These are phyloP conservation scores for Fusarium vanettenii DNA, from an alignment of 2,329 filamentous ascomycete species.

Conservation along the genomic window DNA sequence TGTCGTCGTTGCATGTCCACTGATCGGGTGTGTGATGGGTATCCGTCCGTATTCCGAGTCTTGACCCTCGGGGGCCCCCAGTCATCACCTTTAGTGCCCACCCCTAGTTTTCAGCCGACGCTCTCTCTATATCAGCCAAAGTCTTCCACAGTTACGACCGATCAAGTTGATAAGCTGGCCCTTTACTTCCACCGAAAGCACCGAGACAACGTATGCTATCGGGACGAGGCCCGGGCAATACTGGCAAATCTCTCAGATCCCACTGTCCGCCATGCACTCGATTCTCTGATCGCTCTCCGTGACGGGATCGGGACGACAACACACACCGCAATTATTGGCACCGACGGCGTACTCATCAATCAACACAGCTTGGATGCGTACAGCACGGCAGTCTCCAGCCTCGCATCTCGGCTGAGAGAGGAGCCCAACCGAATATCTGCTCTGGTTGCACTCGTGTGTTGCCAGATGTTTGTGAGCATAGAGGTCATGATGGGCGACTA, in stretches of 20 bases:
- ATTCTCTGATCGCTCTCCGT: background rate
- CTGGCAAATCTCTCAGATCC: constrained; percentile 9
- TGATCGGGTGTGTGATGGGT: background rate
- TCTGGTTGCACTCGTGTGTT: constrained; percentile 9
- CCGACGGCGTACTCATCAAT: background rate
- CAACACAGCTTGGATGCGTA: constrained; percentile 1
- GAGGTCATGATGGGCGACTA: constrained; percentile 6
- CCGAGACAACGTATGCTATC: background rate
- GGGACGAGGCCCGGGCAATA: background rate
- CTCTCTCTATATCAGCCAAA: constrained; percentile 1
- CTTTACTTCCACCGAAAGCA: constrained; percentile 5
- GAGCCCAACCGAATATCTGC: background rate
- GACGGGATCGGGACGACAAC: background rate
- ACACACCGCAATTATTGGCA: too few species aligned
- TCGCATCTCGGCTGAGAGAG: background rate
- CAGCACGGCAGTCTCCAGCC: background rate
- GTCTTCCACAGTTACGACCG: background rate
- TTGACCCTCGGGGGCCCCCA: background rate
- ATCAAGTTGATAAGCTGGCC: background rate
- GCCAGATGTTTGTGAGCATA: constrained; percentile 18
- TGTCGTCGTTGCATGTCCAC: constrained; percentile 3
- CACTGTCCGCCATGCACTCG: constrained; percentile 3
- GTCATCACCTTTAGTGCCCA: background rate
- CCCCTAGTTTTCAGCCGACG: background rate
- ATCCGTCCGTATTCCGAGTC: background rate